Evolutionary conservation across 352 stramenopile genomes (phyloP).

Genomic region (Pythium periplocum): DNA sequence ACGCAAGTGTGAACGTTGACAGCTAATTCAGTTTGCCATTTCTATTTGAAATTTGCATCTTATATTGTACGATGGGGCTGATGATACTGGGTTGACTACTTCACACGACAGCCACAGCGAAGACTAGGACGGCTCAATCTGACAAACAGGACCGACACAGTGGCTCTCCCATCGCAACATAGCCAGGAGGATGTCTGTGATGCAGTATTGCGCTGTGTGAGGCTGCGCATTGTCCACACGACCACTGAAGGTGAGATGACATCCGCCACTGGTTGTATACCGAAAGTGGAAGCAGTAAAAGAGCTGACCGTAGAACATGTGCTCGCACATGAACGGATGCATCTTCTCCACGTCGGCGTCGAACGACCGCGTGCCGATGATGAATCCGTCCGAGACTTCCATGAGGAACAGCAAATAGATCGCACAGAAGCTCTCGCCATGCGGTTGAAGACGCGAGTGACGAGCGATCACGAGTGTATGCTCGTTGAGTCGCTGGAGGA

Average conservation of each 20-base stretch:
- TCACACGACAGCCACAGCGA: no score
- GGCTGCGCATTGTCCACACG: constrained; percentile 10
- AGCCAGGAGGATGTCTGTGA: constrained; percentile 20
- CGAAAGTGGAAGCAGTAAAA: constrained; percentile 23
- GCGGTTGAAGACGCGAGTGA: constrained; percentile 8
- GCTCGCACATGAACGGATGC: constrained; percentile 6
- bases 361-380: constrained; percentile 17
- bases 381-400: constrained; percentile 16
- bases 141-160: constrained; percentile 18
- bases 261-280: background rate
- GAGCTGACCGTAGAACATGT: constrained; percentile 13
- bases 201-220: constrained; percentile 6
- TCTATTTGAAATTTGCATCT: background rate
- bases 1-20: no score
- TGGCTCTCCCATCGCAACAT: constrained; percentile 25
- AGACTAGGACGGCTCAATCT: background rate
- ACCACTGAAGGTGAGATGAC: constrained; percentile 13
- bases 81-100: no score
- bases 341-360: constrained; percentile 12
- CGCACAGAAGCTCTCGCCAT: constrained; percentile 15
- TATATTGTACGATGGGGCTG: background rate
- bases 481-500: constrained; percentile 26
- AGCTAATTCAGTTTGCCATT: no score
- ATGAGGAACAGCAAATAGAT: constrained; percentile 22
- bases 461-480: constrained; percentile 18